Percentiles rank a stretch among this genome's conserved stretches.
Evolutionary conservation across 2,329 filamentous ascomycete genomes (phyloP).

Genomic region (Neoascochyta sp.): DNA sequence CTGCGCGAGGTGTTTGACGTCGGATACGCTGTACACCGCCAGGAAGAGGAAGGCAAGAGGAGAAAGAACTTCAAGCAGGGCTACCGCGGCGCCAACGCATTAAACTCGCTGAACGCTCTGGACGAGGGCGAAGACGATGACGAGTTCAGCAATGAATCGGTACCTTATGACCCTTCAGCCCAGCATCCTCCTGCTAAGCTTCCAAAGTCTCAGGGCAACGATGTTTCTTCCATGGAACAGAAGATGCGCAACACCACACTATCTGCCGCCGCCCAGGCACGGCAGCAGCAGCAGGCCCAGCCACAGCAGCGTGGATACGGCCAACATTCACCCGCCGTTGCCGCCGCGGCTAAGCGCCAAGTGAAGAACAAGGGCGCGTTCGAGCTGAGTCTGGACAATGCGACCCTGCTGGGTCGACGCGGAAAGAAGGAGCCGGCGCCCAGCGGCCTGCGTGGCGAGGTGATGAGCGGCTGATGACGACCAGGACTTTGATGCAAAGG

Average conservation of each 20-base stretch:
- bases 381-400: constrained; percentile 86
- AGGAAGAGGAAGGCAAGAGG: constrained; percentile 93
- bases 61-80: constrained; percentile 78
- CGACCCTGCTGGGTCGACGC: constrained; percentile 77
- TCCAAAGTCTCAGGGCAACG: constrained; percentile 60
- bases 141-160: constrained; percentile 62
- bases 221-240: constrained; percentile 74
- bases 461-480: constrained; percentile 36
- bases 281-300: constrained; percentile 44
- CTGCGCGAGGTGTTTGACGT: constrained; percentile 97
- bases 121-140: constrained; percentile 64
- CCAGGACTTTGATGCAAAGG: constrained; percentile 22
- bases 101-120: constrained; percentile 63
- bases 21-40: constrained; percentile 92
- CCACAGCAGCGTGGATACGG: constrained; percentile 70
- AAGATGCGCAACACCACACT: constrained; percentile 83
- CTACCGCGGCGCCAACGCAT: constrained; percentile 59
- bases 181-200: constrained; percentile 59
- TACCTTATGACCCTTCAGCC: constrained; percentile 48
- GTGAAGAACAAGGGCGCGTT: constrained; percentile 79
- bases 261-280: constrained; percentile 60
- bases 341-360: constrained; percentile 77
- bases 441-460: constrained; percentile 46
- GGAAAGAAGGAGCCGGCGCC: constrained; percentile 47
- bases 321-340: constrained; percentile 80